Evolutionary conservation across 192 early-diverging fungal species (phyloP).

Genomic region (Umbelopsis vinacea): DNA sequence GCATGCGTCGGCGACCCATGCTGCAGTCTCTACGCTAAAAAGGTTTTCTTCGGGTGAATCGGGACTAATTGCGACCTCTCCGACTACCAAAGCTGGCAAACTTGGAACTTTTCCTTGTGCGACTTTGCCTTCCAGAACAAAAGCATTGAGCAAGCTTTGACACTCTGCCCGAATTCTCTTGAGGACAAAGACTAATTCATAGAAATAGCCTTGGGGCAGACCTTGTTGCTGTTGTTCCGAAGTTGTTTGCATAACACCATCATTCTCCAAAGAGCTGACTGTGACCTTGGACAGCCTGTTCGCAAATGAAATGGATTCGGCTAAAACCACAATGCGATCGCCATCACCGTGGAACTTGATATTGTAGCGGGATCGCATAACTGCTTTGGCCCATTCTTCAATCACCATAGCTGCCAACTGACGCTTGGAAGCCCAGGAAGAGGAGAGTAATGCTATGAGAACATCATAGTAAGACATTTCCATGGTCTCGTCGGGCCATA

Average conservation of each 20-base stretch:
- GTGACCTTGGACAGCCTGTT: constrained; percentile 58
- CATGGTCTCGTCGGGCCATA: constrained; percentile 56
- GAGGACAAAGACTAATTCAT: constrained; percentile 66
- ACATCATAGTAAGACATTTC: constrained; percentile 54
- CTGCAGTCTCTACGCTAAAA: constrained; percentile 65
- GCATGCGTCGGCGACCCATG: constrained; percentile 43
- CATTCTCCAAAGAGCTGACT: constrained; percentile 57
- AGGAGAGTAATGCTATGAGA: constrained; percentile 65
- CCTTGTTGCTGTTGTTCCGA: constrained; percentile 27
- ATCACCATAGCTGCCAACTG: constrained; percentile 75
- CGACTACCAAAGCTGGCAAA: constrained; percentile 54
- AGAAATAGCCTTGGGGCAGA: constrained; percentile 57
- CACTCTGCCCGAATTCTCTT: constrained; percentile 70
- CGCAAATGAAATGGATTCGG: constrained; percentile 51
- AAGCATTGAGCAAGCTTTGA: constrained; percentile 61
- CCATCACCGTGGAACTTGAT: constrained; percentile 22
- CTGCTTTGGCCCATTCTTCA: constrained; percentile 79
- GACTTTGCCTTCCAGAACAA: constrained; percentile 56
- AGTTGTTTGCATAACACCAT: constrained; percentile 26
- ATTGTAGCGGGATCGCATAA: constrained; percentile 35
- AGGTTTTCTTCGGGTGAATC: constrained; percentile 27
- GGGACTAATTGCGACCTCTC: constrained; percentile 28
- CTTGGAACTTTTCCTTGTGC: constrained; percentile 46
- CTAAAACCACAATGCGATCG: constrained; percentile 38
- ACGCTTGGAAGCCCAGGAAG: constrained; percentile 77